phyloP scores from a whole-genome alignment of 2,329 filamentous ascomycete genomes.

The Davidsoniella australis region DNA sequence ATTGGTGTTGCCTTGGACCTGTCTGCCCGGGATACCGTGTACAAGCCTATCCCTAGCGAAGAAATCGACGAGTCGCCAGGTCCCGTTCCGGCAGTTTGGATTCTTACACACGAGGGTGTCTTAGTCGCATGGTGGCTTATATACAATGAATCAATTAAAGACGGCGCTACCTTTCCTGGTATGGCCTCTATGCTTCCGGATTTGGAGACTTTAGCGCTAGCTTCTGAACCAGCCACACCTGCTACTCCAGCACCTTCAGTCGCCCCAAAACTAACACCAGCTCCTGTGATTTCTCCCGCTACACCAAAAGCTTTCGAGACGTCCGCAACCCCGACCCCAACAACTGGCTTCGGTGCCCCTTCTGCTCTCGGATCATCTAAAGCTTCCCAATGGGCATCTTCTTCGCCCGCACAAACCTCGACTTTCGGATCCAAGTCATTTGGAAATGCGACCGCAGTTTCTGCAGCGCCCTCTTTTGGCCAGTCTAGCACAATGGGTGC shows the following conservation, averaged over 20 bases:
- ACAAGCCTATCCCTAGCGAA: constrained; percentile 55
- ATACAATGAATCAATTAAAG: constrained; percentile 69
- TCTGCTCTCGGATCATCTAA: constrained; percentile 12
- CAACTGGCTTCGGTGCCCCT: constrained; percentile 15
- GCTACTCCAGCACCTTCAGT: not conserved
- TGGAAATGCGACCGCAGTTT: constrained; percentile 20
- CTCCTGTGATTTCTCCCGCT: constrained; percentile 18
- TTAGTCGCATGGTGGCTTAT: constrained; percentile 82
- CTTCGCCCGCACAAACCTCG: constrained; percentile 21
- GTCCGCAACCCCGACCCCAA: constrained; percentile 10
- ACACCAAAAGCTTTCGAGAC: constrained; percentile 15
- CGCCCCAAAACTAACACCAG: constrained; percentile 17
- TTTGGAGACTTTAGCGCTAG: constrained; percentile 13
- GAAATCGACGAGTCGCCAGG: constrained; percentile 64
- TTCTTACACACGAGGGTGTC: constrained; percentile 77
- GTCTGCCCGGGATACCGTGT: constrained; percentile 63
- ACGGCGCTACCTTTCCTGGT: constrained; percentile 56
- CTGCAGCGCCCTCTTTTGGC: constrained; percentile 30
- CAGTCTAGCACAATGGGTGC: constrained; percentile 27
- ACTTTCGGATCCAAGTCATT: constrained; percentile 31
- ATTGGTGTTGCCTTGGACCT: constrained; percentile 71
- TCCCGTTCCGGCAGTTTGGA: constrained; percentile 68
- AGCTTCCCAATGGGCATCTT: constrained; percentile 26
- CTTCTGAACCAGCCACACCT: constrained; percentile 17
- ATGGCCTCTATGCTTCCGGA: constrained; percentile 33